Base-by-base conservation (phyloP, 2,329 filamentous ascomycete genomes). In the Didymella lethalis region DNA sequence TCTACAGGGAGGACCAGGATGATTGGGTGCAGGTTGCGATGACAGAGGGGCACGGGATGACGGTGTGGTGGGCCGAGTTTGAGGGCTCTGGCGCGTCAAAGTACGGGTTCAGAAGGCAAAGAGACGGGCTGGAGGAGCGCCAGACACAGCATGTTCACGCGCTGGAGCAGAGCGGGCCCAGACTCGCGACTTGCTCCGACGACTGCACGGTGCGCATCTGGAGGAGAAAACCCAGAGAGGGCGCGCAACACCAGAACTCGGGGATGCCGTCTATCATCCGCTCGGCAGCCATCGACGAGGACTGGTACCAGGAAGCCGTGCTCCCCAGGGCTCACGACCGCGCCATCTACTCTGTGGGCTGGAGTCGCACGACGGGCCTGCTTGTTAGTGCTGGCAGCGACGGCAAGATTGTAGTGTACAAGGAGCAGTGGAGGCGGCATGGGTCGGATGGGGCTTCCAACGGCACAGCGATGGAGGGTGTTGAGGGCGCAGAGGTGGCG, bases 21-120 rank as follows among this genome's bases (percentile, higher is more conserved):
- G 94, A 98, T 75, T 99, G 95, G 95, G 90, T 90, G 11, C 96
- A 94, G 72, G 90, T 97, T 28, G 86, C 90, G 10, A 86, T 93
- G 45, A 81, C 98, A 26, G 86, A 90, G 66, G 93, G 91, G 0
- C 94, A 98, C 74, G 81, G 80, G 28, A 91, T 90, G 2, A 99
- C 95, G 2, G 93, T 98, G 11, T 99, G 95, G 95, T 90, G 88
- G 65, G 75, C 97, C 14, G 88, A 93, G 54, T 89, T 87, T 76
- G 86, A 89, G 67, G 78, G 77, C 1, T 69, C 73, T 16, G 79
- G 80, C 18, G 79, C 72, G 66, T 31, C 53, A 8, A 61, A 59
- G 47, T 65, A 62, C 20, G 70, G 73, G 20, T 75, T 72, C 36
- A 64, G 69, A 14, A 62, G 48, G 10, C 54, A 64, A 32, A 66